Percentiles rank a stretch among this genome's conserved stretches.
These are phyloP conservation scores for Dioszegia hungarica DNA, from an alignment of 768 basidiomycete genomes.

Conservation along the genomic window DNA sequence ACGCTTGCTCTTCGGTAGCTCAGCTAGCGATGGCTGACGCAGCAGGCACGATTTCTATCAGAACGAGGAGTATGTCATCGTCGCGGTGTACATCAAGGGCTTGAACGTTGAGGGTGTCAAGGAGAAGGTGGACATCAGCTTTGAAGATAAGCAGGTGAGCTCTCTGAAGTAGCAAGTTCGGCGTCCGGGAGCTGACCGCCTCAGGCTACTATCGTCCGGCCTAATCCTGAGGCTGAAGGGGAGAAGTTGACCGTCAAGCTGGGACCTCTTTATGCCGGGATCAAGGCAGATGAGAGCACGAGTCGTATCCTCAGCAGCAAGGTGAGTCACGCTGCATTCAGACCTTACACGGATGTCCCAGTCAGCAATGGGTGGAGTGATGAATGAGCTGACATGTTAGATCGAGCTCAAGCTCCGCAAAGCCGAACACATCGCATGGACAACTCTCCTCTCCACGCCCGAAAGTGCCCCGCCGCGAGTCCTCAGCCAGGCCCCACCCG, in stretches of 20 bases:
- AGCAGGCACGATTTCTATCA: conserved; percentile 46
- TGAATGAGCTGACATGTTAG: conserved; percentile 14
- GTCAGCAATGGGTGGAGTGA: too few relatives aligned
- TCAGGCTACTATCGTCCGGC: conserved; percentile 18
- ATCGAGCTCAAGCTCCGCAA: conserved; percentile 78
- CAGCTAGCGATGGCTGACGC: background rate
- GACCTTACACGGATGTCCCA: too few relatives aligned
- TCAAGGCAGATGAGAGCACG: conserved; percentile 61
- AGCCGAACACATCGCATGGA: conserved; percentile 64
- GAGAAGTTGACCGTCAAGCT: conserved; percentile 63
- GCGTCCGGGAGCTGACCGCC: background rate
- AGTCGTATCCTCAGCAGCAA: conserved; percentile 78
- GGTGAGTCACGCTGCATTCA: conserved; percentile 24
- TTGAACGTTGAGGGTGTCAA: conserved; percentile 14
- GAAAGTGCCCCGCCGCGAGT: too few relatives aligned
- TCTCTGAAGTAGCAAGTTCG: too few relatives aligned
- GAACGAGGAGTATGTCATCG: conserved; percentile 25
- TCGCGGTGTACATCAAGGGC: conserved; percentile 43
- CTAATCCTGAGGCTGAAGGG: conserved; percentile 1
- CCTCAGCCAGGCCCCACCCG: background rate
- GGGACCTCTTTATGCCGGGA: conserved; percentile 76
- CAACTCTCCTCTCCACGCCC: conserved; percentile 13
- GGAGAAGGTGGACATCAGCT: conserved; percentile 33
- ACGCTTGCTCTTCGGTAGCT: background rate
- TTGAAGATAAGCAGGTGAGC: conserved; percentile 18